A percentile compares a stretch with the other conserved stretches of the same genome.
Conservation (phyloP, 2,329 filamentous ascomycete species). For the Ceratocystis eucalypticola region DNA sequence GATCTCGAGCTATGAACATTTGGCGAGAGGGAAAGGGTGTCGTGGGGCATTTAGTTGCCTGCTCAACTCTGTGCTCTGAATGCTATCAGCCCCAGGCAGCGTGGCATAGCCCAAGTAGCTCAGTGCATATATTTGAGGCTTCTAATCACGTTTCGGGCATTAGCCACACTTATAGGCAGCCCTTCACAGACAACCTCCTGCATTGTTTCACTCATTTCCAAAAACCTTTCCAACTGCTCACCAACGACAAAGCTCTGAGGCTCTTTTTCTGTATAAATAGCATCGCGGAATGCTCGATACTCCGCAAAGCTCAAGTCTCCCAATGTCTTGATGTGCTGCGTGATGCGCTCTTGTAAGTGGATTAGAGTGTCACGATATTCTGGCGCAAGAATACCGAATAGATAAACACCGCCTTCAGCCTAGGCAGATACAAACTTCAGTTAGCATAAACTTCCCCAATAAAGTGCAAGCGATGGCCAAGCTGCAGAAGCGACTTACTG, state of each 20-base stretch:
- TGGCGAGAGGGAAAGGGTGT: too few relatives aligned
- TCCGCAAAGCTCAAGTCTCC: conserved; percentile 63
- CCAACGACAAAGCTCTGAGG: conserved; percentile 86
- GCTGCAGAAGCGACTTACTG: conserved; percentile 42
- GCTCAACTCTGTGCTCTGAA: too few relatives aligned
- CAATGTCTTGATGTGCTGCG: conserved; percentile 49
- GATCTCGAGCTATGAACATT: too few relatives aligned
- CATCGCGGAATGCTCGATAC: conserved; percentile 73
- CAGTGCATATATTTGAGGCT: conserved; percentile 50
- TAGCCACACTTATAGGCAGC: conserved; percentile 42
- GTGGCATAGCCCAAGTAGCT: background rate
- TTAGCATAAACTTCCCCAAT: conserved; percentile 15
- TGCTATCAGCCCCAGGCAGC: background rate
- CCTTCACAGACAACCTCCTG: conserved; percentile 42
- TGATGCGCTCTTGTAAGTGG: conserved; percentile 61
- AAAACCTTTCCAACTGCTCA: conserved; percentile 73
- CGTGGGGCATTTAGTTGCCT: too few relatives aligned
- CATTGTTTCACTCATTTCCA: conserved; percentile 51
- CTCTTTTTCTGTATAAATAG: conserved; percentile 55
- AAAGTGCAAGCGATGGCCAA: conserved; percentile 15
- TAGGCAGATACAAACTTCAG: conserved; percentile 26
- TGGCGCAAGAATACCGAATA: conserved; percentile 67
- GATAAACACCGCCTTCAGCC: conserved; percentile 83
- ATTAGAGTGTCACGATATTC: conserved; percentile 67
- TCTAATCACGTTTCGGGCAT: conserved; percentile 49